phyloP scores from a whole-genome alignment of 164 flowering plant species.

The Magnolia officinalis region DNA sequence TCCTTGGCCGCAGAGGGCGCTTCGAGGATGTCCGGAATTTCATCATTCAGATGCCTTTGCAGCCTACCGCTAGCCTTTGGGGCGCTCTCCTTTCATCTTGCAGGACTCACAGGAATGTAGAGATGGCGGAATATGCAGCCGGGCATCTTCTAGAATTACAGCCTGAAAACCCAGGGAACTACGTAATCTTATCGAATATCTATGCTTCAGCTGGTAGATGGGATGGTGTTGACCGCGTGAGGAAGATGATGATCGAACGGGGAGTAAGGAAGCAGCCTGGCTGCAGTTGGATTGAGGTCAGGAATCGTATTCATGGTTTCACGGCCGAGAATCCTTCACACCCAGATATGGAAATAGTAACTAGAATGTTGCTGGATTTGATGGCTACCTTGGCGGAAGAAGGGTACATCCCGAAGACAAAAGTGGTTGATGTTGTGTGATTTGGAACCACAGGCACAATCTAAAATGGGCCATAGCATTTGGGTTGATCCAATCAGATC shows the following conservation, averaged over 20 bases:
- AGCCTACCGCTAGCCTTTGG: conserved; percentile 33
- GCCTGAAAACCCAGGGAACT: conserved; percentile 29
- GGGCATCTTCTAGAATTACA: conserved; percentile 23
- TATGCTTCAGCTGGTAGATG: conserved; percentile 25
- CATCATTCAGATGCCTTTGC: conserved; percentile 29
- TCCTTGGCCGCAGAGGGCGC: conserved; percentile 22
- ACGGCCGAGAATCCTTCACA: conserved; percentile 9
- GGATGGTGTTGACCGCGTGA: conserved; percentile 24
- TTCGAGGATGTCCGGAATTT: conserved; percentile 19
- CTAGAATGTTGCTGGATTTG: conserved; percentile 14
- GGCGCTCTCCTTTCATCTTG: conserved; percentile 33
- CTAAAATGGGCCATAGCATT: neutral
- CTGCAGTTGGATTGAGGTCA: conserved; percentile 29
- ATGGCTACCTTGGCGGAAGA: conserved; percentile 12
- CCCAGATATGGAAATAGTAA: conserved; percentile 13
- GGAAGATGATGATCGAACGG: conserved; percentile 16
- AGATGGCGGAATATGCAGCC: conserved; percentile 30
- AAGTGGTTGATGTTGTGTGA: neutral
- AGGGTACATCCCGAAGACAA: conserved; percentile 13
- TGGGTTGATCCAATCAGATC: too few species aligned
- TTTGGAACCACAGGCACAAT: neutral
- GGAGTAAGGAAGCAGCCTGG: conserved; percentile 23
- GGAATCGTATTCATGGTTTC: conserved; percentile 16
- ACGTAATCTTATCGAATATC: conserved; percentile 20
- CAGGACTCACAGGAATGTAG: conserved; percentile 23